Conservation (phyloP, 345 rosid species). For the Boechera retrofracta region DNA sequence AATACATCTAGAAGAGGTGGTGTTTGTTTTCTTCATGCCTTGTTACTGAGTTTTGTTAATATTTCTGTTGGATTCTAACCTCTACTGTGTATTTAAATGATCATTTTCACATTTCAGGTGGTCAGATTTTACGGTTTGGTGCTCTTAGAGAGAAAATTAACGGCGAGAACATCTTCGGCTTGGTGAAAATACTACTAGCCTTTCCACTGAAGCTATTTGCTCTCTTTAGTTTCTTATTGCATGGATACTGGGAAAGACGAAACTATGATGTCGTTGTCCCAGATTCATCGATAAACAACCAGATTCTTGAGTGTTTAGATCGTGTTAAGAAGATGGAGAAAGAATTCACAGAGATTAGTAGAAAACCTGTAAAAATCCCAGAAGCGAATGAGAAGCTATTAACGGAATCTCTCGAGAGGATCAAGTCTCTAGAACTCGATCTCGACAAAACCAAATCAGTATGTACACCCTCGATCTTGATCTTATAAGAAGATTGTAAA, state of each 20-base stretch:
- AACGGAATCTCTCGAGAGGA: conserved; percentile 77
- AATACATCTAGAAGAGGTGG: conserved; percentile 25
- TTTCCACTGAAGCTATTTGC: conserved; percentile 57
- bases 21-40: conserved; percentile 19
- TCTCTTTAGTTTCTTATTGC: conserved; percentile 45
- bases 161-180: conserved; percentile 44
- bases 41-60: conserved; percentile 43
- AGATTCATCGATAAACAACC: conserved; percentile 45
- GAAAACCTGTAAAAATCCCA: conserved; percentile 69
- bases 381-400: conserved; percentile 77
- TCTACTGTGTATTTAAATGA: conserved; percentile 1
- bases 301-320: conserved; percentile 62
- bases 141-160: conserved; percentile 55
- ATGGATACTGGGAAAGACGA: conserved; percentile 61
- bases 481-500: background rate
- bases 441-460: conserved; percentile 91
- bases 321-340: conserved; percentile 85
- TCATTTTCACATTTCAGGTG: conserved; percentile 50
- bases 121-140: conserved; percentile 51
- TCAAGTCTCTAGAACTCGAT: conserved; percentile 83
- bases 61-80: background rate
- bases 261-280: conserved; percentile 51
- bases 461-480: conserved; percentile 36
- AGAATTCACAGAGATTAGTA: conserved; percentile 61
- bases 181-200: conserved; percentile 48